phyloP scores from a whole-genome alignment of 2,329 filamentous ascomycete species.

The Monilinia vaccinii-corymbosi region DNA sequence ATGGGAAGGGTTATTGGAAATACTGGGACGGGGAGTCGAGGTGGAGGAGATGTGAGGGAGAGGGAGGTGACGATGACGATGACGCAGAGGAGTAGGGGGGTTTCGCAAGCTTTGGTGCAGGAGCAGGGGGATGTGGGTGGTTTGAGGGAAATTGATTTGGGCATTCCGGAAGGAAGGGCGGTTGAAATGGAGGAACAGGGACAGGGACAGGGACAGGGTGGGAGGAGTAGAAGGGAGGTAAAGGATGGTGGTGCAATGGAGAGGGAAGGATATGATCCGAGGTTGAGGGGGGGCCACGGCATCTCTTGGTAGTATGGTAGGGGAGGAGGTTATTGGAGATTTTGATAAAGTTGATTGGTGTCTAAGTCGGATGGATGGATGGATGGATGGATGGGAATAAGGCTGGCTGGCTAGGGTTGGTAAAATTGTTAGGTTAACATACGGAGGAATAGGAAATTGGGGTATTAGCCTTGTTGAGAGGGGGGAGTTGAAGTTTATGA shows the following conservation, averaged over 20 bases:
- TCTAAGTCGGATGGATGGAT: too few species aligned
- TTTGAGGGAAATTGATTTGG: conserved; percentile 16
- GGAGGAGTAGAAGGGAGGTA: neutral
- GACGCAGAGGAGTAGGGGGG: conserved; percentile 10
- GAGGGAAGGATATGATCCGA: neutral
- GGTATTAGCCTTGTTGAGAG: neutral
- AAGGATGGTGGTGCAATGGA: neutral
- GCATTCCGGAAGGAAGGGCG: conserved; percentile 14
- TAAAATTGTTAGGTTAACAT: neutral
- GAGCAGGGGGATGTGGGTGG: conserved; percentile 17
- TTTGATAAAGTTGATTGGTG: neutral
- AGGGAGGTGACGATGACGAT: neutral
- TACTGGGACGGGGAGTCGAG: neutral
- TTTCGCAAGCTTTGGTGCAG: neutral
- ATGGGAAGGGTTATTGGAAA: neutral
- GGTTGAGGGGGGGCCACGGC: conserved; percentile 6
- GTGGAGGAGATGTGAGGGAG: neutral
- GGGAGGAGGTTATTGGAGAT: neutral
- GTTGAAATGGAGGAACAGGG: conserved; percentile 6
- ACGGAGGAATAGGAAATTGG: neutral
- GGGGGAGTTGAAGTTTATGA: neutral
- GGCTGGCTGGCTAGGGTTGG: neutral
- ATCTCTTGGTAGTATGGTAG: neutral
- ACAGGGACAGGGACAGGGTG: neutral
- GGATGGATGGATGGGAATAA: neutral